These are phyloP conservation scores for Flaveria robusta DNA, from an alignment of 129 eudicot species.

Conservation along the genomic window DNA sequence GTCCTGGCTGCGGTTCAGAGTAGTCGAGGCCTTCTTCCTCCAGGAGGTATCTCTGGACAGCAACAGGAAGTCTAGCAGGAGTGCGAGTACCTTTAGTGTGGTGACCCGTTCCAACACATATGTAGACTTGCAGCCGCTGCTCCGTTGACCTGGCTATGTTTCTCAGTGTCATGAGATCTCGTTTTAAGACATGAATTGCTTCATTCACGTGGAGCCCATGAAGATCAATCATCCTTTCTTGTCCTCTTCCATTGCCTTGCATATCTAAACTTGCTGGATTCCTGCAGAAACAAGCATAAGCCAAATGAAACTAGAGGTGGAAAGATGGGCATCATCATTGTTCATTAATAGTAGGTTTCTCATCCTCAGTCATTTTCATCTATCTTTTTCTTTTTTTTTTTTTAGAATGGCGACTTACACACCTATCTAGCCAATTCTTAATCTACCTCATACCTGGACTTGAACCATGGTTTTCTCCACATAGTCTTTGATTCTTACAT, in stretches of 20 bases:
- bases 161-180: constrained; percentile 62
- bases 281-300: constrained; percentile 43
- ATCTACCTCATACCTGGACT: too few species aligned
- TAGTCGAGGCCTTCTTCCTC: constrained; percentile 91
- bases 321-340: not conserved
- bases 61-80: constrained; percentile 79
- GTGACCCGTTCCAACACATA: constrained; percentile 92
- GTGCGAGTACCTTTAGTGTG: constrained; percentile 84
- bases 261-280: constrained; percentile 51
- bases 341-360: too few species aligned
- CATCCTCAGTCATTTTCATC: too few species aligned
- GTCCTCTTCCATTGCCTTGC: constrained; percentile 64
- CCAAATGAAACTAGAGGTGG: not conserved
- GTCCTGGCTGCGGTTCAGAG: constrained; percentile 91
- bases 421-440: too few species aligned
- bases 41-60: constrained; percentile 80
- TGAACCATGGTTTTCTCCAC: too few species aligned
- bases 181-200: constrained; percentile 76
- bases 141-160: constrained; percentile 81
- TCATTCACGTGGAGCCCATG: constrained; percentile 85
- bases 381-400: too few species aligned
- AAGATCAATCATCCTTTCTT: constrained; percentile 79
- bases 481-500: too few species aligned
- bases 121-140: constrained; percentile 66
- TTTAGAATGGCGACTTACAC: too few species aligned